phyloP scores from a whole-genome alignment of 345 rosid genomes.

The Aquilaria yunnanensis region DNA sequence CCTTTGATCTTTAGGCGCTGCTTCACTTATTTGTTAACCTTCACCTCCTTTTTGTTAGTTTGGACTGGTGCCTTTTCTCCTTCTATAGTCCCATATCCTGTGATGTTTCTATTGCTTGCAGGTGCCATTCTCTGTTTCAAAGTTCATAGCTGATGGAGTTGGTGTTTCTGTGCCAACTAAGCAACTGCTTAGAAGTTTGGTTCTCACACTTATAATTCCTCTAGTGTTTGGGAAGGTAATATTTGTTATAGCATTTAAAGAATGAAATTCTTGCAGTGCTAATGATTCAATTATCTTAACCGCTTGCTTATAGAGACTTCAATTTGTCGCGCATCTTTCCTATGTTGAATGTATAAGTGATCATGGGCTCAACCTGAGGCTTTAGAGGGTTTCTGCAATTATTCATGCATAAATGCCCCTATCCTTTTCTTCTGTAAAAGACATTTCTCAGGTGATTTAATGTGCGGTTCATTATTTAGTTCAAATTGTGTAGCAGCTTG shows the following conservation, averaged over 20 bases:
- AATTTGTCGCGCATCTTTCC: too few species aligned
- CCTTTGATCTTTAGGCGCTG: too few species aligned
- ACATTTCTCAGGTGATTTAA: too few species aligned
- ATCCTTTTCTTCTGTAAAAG: too few species aligned
- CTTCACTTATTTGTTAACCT: too few species aligned
- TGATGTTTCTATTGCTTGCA: conserved; percentile 19
- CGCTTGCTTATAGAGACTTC: neutral
- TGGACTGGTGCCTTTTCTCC: too few species aligned
- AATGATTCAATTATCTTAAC: neutral
- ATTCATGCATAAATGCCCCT: too few species aligned
- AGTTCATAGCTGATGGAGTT: conserved; percentile 75
- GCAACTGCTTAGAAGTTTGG: conserved; percentile 71
- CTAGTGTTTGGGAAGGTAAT: conserved; percentile 84
- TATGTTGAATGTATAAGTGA: neutral
- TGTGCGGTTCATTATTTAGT: too few species aligned
- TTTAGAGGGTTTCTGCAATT: neutral
- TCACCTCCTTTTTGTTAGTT: too few species aligned
- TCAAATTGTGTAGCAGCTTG: too few species aligned
- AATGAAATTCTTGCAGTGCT: neutral
- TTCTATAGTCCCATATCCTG: too few species aligned
- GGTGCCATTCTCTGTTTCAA: conserved; percentile 88
- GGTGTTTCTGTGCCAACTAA: conserved; percentile 78
- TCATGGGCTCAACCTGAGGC: neutral
- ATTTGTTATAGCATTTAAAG: neutral
- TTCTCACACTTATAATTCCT: conserved; percentile 67